Base-by-base conservation (phyloP, 352 stramenopile genomes). In the Thraustochytrium sp. region DNA sequence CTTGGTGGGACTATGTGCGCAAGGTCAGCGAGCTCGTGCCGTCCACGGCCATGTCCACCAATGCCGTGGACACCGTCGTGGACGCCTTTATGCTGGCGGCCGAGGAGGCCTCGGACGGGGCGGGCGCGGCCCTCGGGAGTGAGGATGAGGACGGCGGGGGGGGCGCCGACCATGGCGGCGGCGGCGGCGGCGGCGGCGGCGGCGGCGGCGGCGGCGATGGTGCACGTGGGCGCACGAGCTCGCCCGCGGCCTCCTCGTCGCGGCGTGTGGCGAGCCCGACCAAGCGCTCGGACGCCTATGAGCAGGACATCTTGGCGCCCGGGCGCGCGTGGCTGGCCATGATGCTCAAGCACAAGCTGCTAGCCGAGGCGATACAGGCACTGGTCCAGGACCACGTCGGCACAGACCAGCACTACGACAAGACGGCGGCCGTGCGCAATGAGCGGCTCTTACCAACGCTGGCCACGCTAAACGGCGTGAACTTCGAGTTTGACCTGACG, bases 311-410 rank as follows among this genome's bases (percentile, higher is more conserved):
- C 11, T 29, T 80, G 2, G 29, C 31, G 23, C 68, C 68, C 5
- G 68, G 68, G 4, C 31, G 40, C 13, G 68, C 68, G 11, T 80
- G 68, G 68, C 40, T 80, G 26, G 68, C 68, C 18, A 80, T 80
- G 68, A 80, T 80, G 68, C 68, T 80, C 34, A 80, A 80, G 49
- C 68, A 80, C 53, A 80, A 80, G 48, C 68, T 80, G 11, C 29
- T 80, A 4, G 68, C 68, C n/a, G 44, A 80, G 21, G 51, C 44
- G n/a, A 29, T 80, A 3, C 44, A 63, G 2, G 68, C 68, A 0
- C 26, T 80, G 31, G 0, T 80, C 8, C 34, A 61, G 42, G 49
- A 80, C 51, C n/a, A 46, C 18, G 23, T 34, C 13, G 16, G 68
- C 1, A 53, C 68, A 13, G 68, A 80, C 38, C 38, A 18, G 68